Conservation (phyloP, 148 eudicot species). For the Rhododendron ovatum region DNA sequence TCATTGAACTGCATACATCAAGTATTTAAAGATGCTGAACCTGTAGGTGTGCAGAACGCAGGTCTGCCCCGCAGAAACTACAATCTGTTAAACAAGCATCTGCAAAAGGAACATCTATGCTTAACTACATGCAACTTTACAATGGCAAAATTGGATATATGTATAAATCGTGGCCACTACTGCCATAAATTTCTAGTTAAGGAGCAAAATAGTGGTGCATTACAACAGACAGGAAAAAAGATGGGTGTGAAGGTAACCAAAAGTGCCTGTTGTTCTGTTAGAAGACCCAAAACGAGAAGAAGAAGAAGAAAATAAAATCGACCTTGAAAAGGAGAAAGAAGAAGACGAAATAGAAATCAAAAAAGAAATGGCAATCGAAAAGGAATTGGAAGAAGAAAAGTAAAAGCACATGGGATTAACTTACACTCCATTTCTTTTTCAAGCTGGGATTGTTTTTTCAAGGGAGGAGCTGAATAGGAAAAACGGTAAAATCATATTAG, state of each 20-base stretch:
- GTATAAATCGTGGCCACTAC: not conserved
- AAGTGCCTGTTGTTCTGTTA: too few relatives aligned
- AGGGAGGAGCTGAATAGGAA: too few relatives aligned
- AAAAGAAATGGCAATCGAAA: too few relatives aligned
- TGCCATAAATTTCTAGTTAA: not conserved
- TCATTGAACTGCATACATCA: not conserved
- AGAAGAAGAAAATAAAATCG: too few relatives aligned
- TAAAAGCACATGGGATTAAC: too few relatives aligned
- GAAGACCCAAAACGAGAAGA: too few relatives aligned
- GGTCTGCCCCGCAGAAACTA: conserved; percentile 93
- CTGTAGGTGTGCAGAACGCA: conserved; percentile 92
- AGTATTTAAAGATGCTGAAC: conserved; percentile 27
- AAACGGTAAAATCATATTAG: too few relatives aligned
- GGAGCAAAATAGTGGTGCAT: not conserved
- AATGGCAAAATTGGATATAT: not conserved
- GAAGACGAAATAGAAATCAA: too few relatives aligned
- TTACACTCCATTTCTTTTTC: too few relatives aligned
- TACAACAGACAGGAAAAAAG: not conserved
- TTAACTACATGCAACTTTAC: not conserved
- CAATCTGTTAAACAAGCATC: conserved; percentile 89
- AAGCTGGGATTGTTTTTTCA: too few relatives aligned
- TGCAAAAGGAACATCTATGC: conserved; percentile 27
- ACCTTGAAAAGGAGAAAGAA: too few relatives aligned
- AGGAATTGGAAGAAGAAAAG: not conserved
- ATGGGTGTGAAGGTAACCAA: too few relatives aligned